Evolutionary conservation across 371 early-diverging fungal genomes (phyloP).

Genomic region (Mortierella sp.): DNA sequence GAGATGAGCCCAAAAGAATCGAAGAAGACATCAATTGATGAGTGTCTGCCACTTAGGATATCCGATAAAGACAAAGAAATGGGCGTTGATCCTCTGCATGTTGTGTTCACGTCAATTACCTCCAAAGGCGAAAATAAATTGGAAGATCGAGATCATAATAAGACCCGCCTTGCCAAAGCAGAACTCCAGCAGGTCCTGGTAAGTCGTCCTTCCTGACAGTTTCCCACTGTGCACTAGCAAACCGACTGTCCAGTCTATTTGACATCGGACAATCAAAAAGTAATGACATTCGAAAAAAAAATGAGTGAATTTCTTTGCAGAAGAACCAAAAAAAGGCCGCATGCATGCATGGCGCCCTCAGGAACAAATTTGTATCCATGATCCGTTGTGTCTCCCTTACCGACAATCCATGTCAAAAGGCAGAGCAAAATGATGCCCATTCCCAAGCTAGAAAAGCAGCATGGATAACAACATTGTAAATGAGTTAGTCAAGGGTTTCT

Average conservation of each 20-base stretch:
- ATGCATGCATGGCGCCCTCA: slow-evolving; percentile 8
- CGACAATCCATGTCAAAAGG: slow-evolving; percentile 74
- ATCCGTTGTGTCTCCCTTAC: slow-evolving; percentile 53
- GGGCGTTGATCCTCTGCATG: neutral
- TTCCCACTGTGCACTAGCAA: slow-evolving; percentile 79
- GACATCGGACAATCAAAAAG: neutral
- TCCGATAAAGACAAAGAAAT: neutral
- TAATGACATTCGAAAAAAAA: neutral
- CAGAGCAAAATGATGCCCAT: slow-evolving; percentile 76
- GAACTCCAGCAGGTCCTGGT: slow-evolving; percentile 82
- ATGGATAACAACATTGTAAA: neutral
- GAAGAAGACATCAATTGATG: neutral
- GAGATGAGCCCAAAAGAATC: neutral
- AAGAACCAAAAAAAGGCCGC: neutral
- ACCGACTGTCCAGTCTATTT: slow-evolving; percentile 82
- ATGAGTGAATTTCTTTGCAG: neutral
- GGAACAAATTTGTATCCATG: neutral
- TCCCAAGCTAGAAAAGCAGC: slow-evolving; percentile 63
- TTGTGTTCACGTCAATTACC: slow-evolving; percentile 60
- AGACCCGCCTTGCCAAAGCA: slow-evolving; percentile 83
- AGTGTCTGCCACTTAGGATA: neutral
- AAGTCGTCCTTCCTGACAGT: slow-evolving; percentile 78
- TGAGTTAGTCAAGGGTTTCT: neutral
- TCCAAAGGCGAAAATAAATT: slow-evolving; percentile 88
- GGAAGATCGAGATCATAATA: slow-evolving; percentile 80